Percentiles rank a stretch among this genome's conserved stretches.
These are phyloP conservation scores for Schizochytrium sp. DNA, from an alignment of 108 stramenopile species.

Conservation along the genomic window DNA sequence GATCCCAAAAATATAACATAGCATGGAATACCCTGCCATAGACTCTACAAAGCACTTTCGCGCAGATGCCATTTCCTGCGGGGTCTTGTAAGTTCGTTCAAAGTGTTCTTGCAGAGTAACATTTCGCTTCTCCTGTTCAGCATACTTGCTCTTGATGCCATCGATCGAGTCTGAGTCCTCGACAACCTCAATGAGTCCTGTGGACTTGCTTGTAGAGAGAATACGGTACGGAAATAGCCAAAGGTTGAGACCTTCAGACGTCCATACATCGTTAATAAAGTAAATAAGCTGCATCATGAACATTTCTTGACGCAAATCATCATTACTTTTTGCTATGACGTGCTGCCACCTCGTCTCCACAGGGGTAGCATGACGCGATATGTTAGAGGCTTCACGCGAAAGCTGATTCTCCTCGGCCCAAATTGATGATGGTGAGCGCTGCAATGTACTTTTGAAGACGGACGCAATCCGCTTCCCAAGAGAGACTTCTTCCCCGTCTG, in stretches of 20 bases:
- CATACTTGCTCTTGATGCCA: constrained; percentile 87
- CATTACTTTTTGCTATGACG: constrained; percentile 91
- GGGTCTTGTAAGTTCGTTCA: not conserved
- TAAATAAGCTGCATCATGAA: constrained; percentile 90
- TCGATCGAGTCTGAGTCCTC: constrained; percentile 91
- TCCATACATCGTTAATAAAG: constrained; percentile 93
- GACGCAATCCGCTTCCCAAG: constrained; percentile 5
- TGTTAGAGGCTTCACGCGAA: not conserved
- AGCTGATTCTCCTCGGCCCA: constrained; percentile 50
- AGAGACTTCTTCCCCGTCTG: not conserved
- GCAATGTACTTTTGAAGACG: not conserved
- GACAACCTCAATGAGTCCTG: constrained; percentile 91
- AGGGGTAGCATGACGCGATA: not conserved
- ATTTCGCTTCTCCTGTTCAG: constrained; percentile 78
- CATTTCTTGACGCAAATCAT: constrained; percentile 78
- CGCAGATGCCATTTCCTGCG: constrained; percentile 60
- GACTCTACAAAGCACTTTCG: constrained; percentile 70
- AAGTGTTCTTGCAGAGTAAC: constrained; percentile 55
- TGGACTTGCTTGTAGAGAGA: constrained; percentile 86
- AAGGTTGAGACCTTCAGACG: constrained; percentile 84
- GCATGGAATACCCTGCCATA: constrained; percentile 93
- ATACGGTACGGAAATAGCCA: constrained; percentile 97
- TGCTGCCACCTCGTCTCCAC: constrained; percentile 61
- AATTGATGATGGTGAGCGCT: not conserved
- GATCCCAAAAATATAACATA: constrained; percentile 93